These are phyloP conservation scores for Arabidopsis thaliana DNA, from an alignment of 345 rosid genomes.

Conservation along the genomic window TAIR10.1 NC_003076.8:20717501-20718000, in stretches of 20 bases:
- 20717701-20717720: conserved; percentile 99
- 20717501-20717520: conserved; percentile 94
- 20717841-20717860: conserved; percentile 91
- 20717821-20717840: conserved; percentile 99
- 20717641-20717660: conserved; percentile 99
- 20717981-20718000: not conserved
- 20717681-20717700: conserved; percentile 99
- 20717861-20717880: not conserved
- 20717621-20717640: conserved; percentile 52
- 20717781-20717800: conserved; percentile 97
- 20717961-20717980: not conserved
- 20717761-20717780: conserved; percentile 99
- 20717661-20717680: conserved; percentile 94
- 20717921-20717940: not conserved
- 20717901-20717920: not conserved
- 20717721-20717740: conserved; percentile 98
- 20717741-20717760: conserved; percentile 94
- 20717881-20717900: conserved; percentile 22
- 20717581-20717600: not conserved
- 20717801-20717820: conserved; percentile 97
- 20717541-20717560: conserved; percentile 56
- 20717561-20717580: not conserved
- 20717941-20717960: conserved; percentile 11
- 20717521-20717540: conserved; percentile 97
- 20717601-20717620: conserved; percentile 13